Evolutionary conservation across 805 yeast genomes (phyloP).

Genomic region (Yarrowia bubula): DNA sequence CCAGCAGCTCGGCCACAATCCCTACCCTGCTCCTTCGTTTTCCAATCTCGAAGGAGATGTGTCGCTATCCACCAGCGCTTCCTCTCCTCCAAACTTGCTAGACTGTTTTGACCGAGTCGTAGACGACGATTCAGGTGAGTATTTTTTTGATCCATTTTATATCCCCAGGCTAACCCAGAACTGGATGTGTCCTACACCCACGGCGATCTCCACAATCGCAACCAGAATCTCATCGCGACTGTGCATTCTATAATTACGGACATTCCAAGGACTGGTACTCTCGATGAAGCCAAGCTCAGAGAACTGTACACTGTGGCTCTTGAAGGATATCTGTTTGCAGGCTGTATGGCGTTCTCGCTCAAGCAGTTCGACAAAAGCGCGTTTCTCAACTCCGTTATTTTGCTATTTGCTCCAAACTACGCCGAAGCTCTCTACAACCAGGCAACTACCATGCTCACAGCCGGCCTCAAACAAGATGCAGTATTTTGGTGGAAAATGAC

Average conservation of each 20-base stretch:
- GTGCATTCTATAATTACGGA: background rate
- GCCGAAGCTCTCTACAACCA: conserved; percentile 35
- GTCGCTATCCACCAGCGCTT: background rate
- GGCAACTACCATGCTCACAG: conserved; percentile 32
- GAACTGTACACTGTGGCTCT: background rate
- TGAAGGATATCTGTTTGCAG: conserved; percentile 33
- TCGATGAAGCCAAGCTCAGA: conserved; percentile 3
- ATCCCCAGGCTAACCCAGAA: background rate
- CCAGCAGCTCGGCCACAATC: conserved; percentile 2
- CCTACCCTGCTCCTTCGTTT: background rate
- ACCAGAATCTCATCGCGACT: background rate
- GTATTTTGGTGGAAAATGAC: conserved; percentile 34
- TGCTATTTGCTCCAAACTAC: conserved; percentile 28
- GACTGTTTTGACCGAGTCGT: conserved; percentile 1
- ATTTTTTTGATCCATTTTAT: background rate
- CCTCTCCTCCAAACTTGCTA: background rate
- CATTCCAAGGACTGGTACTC: background rate
- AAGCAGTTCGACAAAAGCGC: conserved; percentile 27
- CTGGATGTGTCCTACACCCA: background rate
- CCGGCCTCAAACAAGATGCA: conserved; percentile 31
- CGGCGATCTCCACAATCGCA: background rate
- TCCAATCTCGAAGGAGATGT: background rate
- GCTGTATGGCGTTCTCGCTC: conserved; percentile 33
- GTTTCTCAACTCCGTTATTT: background rate
- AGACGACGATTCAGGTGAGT: conserved; percentile 9